phyloP scores from a whole-genome alignment of 345 rosid genomes.

The Eucalyptus sp. region DNA sequence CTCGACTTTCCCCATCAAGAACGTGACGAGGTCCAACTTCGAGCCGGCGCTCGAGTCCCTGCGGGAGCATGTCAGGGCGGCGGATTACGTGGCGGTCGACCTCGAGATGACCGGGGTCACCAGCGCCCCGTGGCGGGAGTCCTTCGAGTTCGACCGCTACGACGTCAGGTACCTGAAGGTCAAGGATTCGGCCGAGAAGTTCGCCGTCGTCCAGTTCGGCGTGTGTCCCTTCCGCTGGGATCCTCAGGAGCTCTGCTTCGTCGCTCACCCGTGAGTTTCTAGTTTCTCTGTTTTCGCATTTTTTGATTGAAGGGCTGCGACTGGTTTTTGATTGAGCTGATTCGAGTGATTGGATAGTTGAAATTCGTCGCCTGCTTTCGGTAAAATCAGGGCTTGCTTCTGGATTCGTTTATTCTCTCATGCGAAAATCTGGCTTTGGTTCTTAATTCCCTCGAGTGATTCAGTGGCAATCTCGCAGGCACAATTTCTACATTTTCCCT shows the following conservation, averaged over 20 bases:
- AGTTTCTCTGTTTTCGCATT: background rate
- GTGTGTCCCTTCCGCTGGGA: slow-evolving; percentile 97
- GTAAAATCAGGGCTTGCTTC: background rate
- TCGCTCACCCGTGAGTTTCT: slow-evolving; percentile 59
- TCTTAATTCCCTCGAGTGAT: background rate
- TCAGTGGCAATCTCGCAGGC: slow-evolving; percentile 22
- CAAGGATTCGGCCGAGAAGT: slow-evolving; percentile 92
- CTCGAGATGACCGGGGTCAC: slow-evolving; percentile 91
- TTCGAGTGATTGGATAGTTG: background rate
- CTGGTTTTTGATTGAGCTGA: background rate
- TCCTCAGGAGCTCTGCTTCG: slow-evolving; percentile 39
- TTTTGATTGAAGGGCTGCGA: background rate
- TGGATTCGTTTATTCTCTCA: background rate
- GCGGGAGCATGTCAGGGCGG: slow-evolving; percentile 43
- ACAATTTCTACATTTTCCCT: slow-evolving; percentile 81
- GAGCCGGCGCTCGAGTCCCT: slow-evolving; percentile 46
- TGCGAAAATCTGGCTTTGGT: background rate
- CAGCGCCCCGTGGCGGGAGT: slow-evolving; percentile 87
- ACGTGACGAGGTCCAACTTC: slow-evolving; percentile 72
- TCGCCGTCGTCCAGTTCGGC: slow-evolving; percentile 92
- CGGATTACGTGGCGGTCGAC: slow-evolving; percentile 91
- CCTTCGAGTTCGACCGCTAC: slow-evolving; percentile 65
- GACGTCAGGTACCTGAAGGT: slow-evolving; percentile 79
- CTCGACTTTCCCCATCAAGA: slow-evolving; percentile 61
- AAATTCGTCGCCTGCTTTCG: background rate